These are phyloP conservation scores for Neostapfia colusana DNA, from an alignment of 176 grass and related monocot genomes.

Conservation along the genomic window DNA sequence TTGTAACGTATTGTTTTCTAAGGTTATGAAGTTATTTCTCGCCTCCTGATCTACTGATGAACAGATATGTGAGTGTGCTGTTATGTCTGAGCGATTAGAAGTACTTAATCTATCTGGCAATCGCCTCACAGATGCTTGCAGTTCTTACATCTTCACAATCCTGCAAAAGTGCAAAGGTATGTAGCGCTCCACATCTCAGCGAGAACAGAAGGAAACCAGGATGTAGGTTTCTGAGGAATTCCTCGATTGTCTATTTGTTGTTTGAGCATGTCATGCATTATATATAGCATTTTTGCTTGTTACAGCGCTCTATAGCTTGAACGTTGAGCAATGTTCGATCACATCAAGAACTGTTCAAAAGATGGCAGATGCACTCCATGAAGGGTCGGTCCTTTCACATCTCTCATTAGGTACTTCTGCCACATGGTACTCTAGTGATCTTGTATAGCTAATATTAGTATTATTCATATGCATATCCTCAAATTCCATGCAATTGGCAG, in stretches of 20 bases:
- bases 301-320: conserved; percentile 88
- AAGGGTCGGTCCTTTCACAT: conserved; percentile 86
- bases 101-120: conserved; percentile 93
- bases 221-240: conserved; percentile 13
- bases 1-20: background rate
- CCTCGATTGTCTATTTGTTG: conserved; percentile 15
- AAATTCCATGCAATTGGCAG: conserved; percentile 46
- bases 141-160: conserved; percentile 92
- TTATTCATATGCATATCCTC: conserved; percentile 32
- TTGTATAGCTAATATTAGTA: conserved; percentile 20
- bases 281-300: conserved; percentile 26
- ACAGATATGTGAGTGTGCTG: conserved; percentile 91
- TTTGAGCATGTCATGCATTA: conserved; percentile 19
- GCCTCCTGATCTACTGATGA: conserved; percentile 31
- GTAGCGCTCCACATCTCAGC: background rate
- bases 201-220: background rate
- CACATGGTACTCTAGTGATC: conserved; percentile 3
- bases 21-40: conserved; percentile 5
- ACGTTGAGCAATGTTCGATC: conserved; percentile 91
- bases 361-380: conserved; percentile 73
- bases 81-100: conserved; percentile 78
- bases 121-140: conserved; percentile 92
- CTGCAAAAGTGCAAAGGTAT: conserved; percentile 90
- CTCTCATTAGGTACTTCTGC: conserved; percentile 78
- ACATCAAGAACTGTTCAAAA: conserved; percentile 93